Evolutionary conservation across 129 eudicot species (phyloP).

Genomic region (Rutidosis leptorrhynchoides): DNA sequence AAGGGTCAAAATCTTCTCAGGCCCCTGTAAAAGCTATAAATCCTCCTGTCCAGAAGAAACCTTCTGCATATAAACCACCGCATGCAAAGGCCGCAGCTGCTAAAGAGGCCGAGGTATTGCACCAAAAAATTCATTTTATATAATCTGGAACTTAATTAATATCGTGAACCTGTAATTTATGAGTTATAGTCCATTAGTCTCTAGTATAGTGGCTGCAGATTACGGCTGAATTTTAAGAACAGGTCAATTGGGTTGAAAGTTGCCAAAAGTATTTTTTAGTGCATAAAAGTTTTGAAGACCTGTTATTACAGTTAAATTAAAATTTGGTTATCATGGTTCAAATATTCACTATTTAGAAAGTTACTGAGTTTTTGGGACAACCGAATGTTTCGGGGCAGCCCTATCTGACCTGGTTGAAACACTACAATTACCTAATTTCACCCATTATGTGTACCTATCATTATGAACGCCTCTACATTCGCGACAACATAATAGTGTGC

Average conservation of each 20-base stretch:
- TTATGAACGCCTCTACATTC: not conserved
- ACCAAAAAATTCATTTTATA: not conserved
- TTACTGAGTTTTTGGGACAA: not conserved
- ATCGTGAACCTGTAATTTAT: not conserved
- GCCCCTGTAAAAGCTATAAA: slow-evolving; percentile 42
- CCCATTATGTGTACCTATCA: not conserved
- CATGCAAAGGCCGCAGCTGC: slow-evolving; percentile 87
- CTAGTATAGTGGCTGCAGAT: not conserved
- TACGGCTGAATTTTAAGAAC: not conserved
- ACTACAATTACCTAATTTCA: not conserved
- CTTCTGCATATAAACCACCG: slow-evolving; percentile 95
- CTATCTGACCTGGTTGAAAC: not conserved
- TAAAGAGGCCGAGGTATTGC: slow-evolving; percentile 77
- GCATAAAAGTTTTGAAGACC: not conserved
- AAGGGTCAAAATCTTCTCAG: slow-evolving; percentile 66
- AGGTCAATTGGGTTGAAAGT: not conserved
- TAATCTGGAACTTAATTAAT: not conserved
- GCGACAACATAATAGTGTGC: no score
- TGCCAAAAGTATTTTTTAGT: not conserved
- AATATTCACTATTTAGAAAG: not conserved
- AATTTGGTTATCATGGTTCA: not conserved
- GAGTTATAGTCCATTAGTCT: slow-evolving; percentile 7
- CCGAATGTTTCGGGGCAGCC: not conserved
- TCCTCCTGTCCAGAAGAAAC: slow-evolving; percentile 71
- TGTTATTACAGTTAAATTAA: not conserved